A percentile compares a stretch with the other conserved stretches of the same genome.
phyloP scores from a whole-genome alignment of 441 rosid species.

The Corymbia calophylla region DNA sequence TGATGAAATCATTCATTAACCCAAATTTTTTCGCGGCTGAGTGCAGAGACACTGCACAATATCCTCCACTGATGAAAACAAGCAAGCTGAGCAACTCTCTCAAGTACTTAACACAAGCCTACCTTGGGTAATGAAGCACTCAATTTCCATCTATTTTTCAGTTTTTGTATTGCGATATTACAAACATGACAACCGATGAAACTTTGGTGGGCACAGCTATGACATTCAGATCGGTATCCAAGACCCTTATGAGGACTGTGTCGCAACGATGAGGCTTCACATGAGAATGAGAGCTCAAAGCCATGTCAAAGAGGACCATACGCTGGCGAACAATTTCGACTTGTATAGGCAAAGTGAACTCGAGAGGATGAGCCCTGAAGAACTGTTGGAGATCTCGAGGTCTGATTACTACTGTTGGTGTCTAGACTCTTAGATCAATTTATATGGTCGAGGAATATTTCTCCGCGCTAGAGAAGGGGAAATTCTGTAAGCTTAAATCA shows the following conservation, averaged over 20 bases:
- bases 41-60: slow-evolving; percentile 68
- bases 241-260: slow-evolving; percentile 84
- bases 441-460: neutral
- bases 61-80: slow-evolving; percentile 91
- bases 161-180: neutral
- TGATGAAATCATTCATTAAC: neutral
- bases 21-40: neutral
- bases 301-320: slow-evolving; percentile 49
- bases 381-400: slow-evolving; percentile 56
- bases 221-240: slow-evolving; percentile 75
- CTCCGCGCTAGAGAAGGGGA: neutral
- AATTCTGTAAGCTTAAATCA: neutral
- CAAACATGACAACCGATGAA: neutral
- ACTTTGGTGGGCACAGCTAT: slow-evolving; percentile 26
- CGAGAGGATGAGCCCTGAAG: slow-evolving; percentile 70
- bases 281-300: slow-evolving; percentile 69
- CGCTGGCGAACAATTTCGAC: slow-evolving; percentile 59
- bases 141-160: neutral
- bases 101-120: slow-evolving; percentile 75
- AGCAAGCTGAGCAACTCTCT: slow-evolving; percentile 96
- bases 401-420: slow-evolving; percentile 94
- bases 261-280: slow-evolving; percentile 86
- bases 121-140: slow-evolving; percentile 59
- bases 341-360: slow-evolving; percentile 75
- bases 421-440: slow-evolving; percentile 37